Base-by-base conservation (phyloP, 768 basidiomycete genomes). In the Suillus subaureus region DNA sequence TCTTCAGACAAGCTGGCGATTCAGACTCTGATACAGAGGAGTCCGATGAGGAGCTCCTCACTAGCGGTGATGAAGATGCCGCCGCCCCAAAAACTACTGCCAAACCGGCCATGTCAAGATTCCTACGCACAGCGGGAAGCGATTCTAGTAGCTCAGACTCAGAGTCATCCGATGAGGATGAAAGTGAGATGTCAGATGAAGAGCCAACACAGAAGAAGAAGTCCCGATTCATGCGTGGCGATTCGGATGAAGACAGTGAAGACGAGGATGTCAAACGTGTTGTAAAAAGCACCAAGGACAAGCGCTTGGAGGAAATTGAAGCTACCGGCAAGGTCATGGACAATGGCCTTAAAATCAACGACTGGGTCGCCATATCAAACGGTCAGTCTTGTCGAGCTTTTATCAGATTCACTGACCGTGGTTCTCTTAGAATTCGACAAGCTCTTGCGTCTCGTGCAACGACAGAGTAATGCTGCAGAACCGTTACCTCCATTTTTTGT, bases 281-380 rank as follows among this genome's bases (percentile, higher is more conserved):
- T 42, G 85, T 92, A 56, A 85, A 86, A 66, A 94, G 93, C 74
- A 96, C 97, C 47, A 91, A 91, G 71, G 93, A 96, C 78, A 96
- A 94, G 77, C 85, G 96, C 62, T 78, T 96, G 73, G 94, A 91
- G 57, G 97, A 99, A 83, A 96, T 99, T 88, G 96, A 98, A 77
- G 88, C 88, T 1, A 91, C 91, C 4, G 93, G 94, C 63, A 96
- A 91, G 79, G 83, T 83, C 56, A 97, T 99, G 82, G 94, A 97
- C 56, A 99, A 99, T 74, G 96, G 91, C 23, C 82, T 93, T 68
- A 97, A 93, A 83, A 96, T 97, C 70, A 97, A 96, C 72, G 96
- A 99, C 79, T 99, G 97, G 97, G 89, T 90, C 31, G 88, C 87
- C 35, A 96, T 95, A 71, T 94, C 92, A 26, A 90, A 86, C 66